A percentile compares a stretch with the other conserved stretches of the same genome.
phyloP scores from a whole-genome alignment of 352 stramenopile species.

The Pilasporangium apinafurcum region DNA sequence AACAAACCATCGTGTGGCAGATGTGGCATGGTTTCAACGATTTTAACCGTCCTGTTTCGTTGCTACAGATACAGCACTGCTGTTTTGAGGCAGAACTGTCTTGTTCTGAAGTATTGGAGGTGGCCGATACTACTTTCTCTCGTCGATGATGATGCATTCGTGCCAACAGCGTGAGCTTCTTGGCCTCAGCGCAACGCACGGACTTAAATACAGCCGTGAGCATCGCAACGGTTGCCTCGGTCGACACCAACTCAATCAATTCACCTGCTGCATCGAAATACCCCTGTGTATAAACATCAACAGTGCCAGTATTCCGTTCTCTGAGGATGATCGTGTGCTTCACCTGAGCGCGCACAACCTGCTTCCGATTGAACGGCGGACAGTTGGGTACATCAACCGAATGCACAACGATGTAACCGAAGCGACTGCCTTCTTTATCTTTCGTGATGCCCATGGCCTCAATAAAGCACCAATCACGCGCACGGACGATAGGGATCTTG shows the following conservation, averaged over 20 bases:
- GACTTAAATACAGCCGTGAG: constrained; percentile 23
- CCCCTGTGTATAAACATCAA: constrained; percentile 38
- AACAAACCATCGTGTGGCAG: too few relatives aligned
- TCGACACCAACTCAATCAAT: constrained; percentile 16
- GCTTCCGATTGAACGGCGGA: constrained; percentile 19
- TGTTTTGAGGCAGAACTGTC: too few relatives aligned
- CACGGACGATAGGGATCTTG: constrained; percentile 21
- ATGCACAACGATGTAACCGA: constrained; percentile 39
- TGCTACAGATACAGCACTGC: too few relatives aligned
- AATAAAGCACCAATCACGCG: constrained; percentile 23
- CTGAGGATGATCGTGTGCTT: constrained; percentile 31
- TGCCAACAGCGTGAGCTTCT: constrained; percentile 45
- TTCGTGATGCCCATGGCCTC: constrained; percentile 41
- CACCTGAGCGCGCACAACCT: constrained; percentile 22
- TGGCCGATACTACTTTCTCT: too few relatives aligned
- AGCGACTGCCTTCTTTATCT: constrained; percentile 18
- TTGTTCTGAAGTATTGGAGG: too few relatives aligned
- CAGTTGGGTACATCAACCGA: constrained; percentile 36
- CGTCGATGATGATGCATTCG: constrained; percentile 7
- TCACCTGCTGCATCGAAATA: constrained; percentile 33
- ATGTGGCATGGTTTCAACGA: too few relatives aligned
- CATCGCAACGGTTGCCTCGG: constrained; percentile 27
- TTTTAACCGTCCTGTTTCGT: too few relatives aligned
- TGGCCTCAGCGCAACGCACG: constrained; percentile 38
- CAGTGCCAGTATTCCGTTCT: constrained; percentile 20